Base-by-base conservation (phyloP, 176 grass and related monocot species). In the Ananas comosus region DNA sequence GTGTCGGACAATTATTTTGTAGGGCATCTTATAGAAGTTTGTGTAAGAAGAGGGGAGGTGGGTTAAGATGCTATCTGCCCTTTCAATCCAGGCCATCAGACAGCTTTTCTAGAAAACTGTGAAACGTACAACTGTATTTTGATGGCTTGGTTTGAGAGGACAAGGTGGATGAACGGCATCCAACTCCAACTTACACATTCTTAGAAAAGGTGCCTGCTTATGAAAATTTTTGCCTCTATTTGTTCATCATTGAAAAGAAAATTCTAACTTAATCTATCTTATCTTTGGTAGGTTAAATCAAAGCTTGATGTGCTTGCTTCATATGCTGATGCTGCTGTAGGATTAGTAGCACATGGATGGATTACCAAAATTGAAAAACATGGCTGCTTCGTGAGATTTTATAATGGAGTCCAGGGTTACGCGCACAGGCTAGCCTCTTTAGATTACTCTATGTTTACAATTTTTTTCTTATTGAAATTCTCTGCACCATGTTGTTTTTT, bases 291-390 rank as follows among this genome's bases (percentile, higher is more conserved):
- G 93, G 89, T 97, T 63, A 97, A 92, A 87, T 97, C 89, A 73
- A 97, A 92, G 81, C 86, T 97, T 78, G 79, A 82, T 65, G 75
- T 83, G 16, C 67, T 97, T 64, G 70, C 89, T 58, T 97, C 89
- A 50, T 90, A 92, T 80, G 79, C 83, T 81, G 93, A 97, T 88
- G 93, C 89, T 12, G 90, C 81, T 79, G 77, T 81, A 65, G 93
- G 93, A 79, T 73, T 97, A 72, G 54, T 97, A 69, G 78, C 84
- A 28, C 89, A 97, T 81, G 93, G 93, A 80, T 97, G 93, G 93
- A 92, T 97, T 70, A 79, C 84, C 67, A 92, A 92, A 90, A 97
- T 97, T 65, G 93, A 90, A 79, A 92, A 92, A 66, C 86, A 97
- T 52, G 93, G 93, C 33, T 97, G 93, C 72, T 92, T 88, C 75